Conservation (phyloP, 2,329 filamentous ascomycete genomes). For the Neoscytalidium dimidiatum region DNA sequence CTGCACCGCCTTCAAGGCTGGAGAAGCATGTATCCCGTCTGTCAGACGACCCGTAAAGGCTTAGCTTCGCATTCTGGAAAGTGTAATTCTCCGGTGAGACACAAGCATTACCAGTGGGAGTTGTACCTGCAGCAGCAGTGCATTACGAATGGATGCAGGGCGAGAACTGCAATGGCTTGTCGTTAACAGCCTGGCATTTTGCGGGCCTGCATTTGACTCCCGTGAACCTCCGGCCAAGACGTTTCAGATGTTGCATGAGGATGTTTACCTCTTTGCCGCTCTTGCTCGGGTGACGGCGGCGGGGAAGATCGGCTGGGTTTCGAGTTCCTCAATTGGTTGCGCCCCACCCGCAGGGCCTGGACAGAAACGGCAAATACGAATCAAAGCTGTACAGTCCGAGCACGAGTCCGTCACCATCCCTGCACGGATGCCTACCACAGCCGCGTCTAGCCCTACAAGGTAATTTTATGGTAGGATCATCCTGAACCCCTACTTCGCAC, state of each 20-base stretch:
- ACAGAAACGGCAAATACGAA: background rate
- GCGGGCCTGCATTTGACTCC: background rate
- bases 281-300: background rate
- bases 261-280: background rate
- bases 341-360: background rate
- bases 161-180: background rate
- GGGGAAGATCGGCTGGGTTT: background rate
- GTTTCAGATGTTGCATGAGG: background rate
- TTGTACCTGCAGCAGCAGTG: background rate
- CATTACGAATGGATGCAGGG: background rate
- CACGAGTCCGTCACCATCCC: background rate
- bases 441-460: background rate
- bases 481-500: background rate
- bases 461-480: background rate
- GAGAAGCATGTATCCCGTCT: background rate
- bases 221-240: background rate
- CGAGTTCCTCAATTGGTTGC: background rate
- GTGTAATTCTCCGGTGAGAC: background rate
- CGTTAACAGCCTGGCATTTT: background rate
- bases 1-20: background rate
- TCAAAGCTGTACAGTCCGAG: background rate
- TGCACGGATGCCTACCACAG: background rate
- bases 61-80: background rate
- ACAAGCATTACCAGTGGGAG: background rate
- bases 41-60: no score